Conservation (phyloP, 225 moss, liverwort and hornwort genomes). For the Climacium dendroides region DNA sequence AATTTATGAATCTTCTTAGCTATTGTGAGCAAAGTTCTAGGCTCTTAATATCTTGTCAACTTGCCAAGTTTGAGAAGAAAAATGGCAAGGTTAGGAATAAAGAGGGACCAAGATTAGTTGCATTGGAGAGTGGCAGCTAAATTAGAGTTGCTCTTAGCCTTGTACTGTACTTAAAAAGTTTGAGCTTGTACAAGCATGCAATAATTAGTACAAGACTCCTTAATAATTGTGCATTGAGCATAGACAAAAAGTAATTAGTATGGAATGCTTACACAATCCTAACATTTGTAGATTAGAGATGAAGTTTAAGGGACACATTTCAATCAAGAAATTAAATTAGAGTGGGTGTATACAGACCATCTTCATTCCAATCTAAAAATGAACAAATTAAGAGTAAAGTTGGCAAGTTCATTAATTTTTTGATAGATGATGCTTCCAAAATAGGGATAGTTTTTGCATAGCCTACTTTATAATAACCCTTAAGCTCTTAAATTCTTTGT, state of each 20-base stretch:
- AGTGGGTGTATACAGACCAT: not conserved
- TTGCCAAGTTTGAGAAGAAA: accelerated
- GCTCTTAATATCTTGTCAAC: not conserved
- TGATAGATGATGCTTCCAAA: not conserved
- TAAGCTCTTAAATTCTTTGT: not conserved
- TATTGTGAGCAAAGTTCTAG: not conserved
- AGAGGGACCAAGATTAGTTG: not conserved
- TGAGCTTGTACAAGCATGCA: not conserved
- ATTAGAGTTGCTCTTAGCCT: not conserved
- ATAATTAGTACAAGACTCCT: no score
- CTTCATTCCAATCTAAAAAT: not conserved
- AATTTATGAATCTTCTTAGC: not conserved
- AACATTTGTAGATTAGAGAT: not conserved
- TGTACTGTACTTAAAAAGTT: not conserved
- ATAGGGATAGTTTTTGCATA: accelerated
- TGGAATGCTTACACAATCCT: not conserved
- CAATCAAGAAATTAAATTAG: not conserved
- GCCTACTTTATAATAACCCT: accelerated
- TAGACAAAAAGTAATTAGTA: accelerated
- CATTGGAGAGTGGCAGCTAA: accelerated
- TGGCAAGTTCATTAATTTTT: not conserved
- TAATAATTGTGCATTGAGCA: not conserved
- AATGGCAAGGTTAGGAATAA: accelerated
- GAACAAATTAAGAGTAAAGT: not conserved
- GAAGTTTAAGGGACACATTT: not conserved